These are phyloP conservation scores for Bipolaris victoriae DNA, from an alignment of 2,329 filamentous ascomycete species.

Conservation along the genomic window DNA sequence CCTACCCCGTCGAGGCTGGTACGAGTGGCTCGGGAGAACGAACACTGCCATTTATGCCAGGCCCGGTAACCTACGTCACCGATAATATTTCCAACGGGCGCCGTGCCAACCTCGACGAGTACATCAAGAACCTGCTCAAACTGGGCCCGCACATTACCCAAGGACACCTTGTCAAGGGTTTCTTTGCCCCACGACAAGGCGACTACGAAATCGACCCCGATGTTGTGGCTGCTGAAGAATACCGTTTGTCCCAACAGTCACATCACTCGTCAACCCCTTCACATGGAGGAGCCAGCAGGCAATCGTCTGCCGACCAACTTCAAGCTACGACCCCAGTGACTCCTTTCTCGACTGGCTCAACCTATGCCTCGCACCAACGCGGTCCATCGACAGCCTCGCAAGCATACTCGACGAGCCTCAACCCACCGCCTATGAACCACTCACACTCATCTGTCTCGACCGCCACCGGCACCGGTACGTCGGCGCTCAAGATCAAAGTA, in stretches of 20 bases:
- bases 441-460: slow-evolving; percentile 47
- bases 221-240: slow-evolving; percentile 68
- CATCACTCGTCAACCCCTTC: slow-evolving; percentile 48
- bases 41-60: slow-evolving; percentile 94
- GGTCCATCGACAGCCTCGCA: slow-evolving; percentile 47
- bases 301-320: slow-evolving; percentile 50
- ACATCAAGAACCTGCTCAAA: slow-evolving; percentile 87
- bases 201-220: slow-evolving; percentile 90
- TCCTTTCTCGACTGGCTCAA: slow-evolving; percentile 44
- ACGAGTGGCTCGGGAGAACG: slow-evolving; percentile 77
- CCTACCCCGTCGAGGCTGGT: slow-evolving; percentile 89
- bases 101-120: slow-evolving; percentile 90
- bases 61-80: slow-evolving; percentile 97
- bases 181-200: slow-evolving; percentile 87
- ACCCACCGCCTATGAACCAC: slow-evolving; percentile 47
- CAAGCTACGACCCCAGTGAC: slow-evolving; percentile 46
- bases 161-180: slow-evolving; percentile 82
- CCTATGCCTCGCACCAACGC: slow-evolving; percentile 52
- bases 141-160: slow-evolving; percentile 85
- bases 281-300: slow-evolving; percentile 44
- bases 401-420: slow-evolving; percentile 37
- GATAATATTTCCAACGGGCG: slow-evolving; percentile 94
- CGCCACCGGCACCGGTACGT: slow-evolving; percentile 36
- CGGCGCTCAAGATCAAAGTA: slow-evolving; percentile 84
- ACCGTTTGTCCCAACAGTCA: slow-evolving; percentile 70